phyloP scores from a whole-genome alignment of 768 basidiomycete genomes.

The Hypholoma fasciculare region DNA sequence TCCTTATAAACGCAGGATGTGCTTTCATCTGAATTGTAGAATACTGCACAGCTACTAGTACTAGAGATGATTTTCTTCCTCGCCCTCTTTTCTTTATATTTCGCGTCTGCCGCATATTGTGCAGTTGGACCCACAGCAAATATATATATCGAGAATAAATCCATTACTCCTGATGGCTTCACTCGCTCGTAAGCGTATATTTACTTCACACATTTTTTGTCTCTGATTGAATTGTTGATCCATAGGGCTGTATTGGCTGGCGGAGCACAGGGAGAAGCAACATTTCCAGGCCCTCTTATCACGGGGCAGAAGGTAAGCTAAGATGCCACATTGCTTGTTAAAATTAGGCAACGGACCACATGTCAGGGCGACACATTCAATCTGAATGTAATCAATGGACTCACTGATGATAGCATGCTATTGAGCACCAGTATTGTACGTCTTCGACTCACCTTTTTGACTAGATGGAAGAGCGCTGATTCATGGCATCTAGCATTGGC shows the following conservation, averaged over 20 bases:
- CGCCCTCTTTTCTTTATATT: neutral
- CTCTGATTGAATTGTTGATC: neutral
- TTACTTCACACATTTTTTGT: neutral
- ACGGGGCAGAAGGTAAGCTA: neutral
- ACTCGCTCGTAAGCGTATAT: neutral
- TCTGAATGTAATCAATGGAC: neutral
- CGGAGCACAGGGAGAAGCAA: neutral
- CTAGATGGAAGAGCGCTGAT: neutral
- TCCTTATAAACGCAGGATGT: no score
- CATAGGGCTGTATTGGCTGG: conserved; percentile 18
- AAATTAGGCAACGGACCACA: neutral
- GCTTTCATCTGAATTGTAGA: no score
- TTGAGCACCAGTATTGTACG: conserved; percentile 3
- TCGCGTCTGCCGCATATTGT: neutral
- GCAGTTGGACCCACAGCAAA: neutral
- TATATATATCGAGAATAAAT: neutral
- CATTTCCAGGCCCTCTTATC: neutral
- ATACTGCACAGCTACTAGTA: no score
- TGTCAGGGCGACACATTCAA: conserved; percentile 1
- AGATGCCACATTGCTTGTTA: neutral
- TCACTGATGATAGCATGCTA: neutral
- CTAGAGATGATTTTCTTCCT: no score
- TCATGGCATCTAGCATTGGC: conserved; percentile 38
- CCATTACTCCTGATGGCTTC: neutral
- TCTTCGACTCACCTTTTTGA: neutral